Evolutionary conservation across 2,329 filamentous ascomycete genomes (phyloP).

Genomic region (Xylaria polymorpha): DNA sequence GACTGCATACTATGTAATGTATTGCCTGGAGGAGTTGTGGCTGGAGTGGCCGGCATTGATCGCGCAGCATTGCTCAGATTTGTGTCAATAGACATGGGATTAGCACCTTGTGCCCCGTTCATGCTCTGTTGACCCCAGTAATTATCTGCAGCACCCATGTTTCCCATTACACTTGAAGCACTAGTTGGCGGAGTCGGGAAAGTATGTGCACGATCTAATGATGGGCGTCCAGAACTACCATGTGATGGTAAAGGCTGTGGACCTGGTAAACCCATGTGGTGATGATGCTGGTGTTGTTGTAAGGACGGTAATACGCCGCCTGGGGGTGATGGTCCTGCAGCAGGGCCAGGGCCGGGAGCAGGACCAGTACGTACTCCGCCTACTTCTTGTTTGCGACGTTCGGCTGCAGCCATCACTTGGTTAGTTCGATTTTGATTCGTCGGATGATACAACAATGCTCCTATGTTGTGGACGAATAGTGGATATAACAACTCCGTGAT

Average conservation of each 20-base stretch:
- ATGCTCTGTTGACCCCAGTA: constrained; percentile 80
- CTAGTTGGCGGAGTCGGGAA: constrained; percentile 95
- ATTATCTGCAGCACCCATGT: constrained; percentile 78
- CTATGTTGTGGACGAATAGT: constrained; percentile 97
- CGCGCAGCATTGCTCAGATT: constrained; percentile 76
- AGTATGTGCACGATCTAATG: constrained; percentile 86
- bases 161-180: constrained; percentile 83
- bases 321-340: constrained; percentile 63
- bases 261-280: constrained; percentile 68
- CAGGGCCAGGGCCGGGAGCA: constrained; percentile 62
- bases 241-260: constrained; percentile 72
- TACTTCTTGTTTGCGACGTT: constrained; percentile 79
- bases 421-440: constrained; percentile 85
- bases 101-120: constrained; percentile 69
- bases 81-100: constrained; percentile 84
- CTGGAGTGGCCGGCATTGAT: constrained; percentile 91
- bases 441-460: constrained; percentile 91
- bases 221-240: constrained; percentile 77
- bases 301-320: constrained; percentile 70
- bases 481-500: constrained; percentile 96
- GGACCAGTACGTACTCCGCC: constrained; percentile 71
- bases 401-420: constrained; percentile 86
- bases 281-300: constrained; percentile 72
- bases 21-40: constrained; percentile 86
- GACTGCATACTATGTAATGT: constrained; percentile 81